Evolutionary conservation across 495 filamentous ascomycete genomes (phyloP).

Genomic region (Glonium stellatum): DNA sequence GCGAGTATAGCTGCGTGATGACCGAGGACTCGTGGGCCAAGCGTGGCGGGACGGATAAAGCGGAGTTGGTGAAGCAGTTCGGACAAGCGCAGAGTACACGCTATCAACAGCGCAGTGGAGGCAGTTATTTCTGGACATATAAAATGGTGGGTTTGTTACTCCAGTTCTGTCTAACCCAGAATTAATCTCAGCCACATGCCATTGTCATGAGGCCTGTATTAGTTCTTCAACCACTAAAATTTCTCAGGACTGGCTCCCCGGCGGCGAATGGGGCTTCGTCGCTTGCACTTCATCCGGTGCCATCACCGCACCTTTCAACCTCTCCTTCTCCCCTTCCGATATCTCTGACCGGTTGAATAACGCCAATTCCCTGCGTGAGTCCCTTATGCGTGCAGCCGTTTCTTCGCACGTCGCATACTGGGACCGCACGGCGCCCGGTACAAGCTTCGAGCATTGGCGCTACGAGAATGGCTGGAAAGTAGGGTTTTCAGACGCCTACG

Average conservation of each 20-base stretch:
- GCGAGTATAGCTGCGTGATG: conserved; percentile 51
- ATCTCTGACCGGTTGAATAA: conserved; percentile 31
- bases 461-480: conserved; percentile 48
- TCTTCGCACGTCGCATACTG: conserved; percentile 41
- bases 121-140: conserved; percentile 48
- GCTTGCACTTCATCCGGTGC: conserved; percentile 40
- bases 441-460: conserved; percentile 43
- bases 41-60: conserved; percentile 26
- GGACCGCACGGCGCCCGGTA: conserved; percentile 37
- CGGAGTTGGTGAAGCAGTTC: conserved; percentile 39
- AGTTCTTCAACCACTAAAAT: no score
- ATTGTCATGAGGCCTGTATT: no score
- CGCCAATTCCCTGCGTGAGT: conserved; percentile 30
- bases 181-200: neutral
- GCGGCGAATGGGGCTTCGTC: conserved; percentile 50
- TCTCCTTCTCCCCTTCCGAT: conserved; percentile 29
- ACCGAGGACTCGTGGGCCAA: conserved; percentile 41
- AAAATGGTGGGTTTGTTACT: conserved; percentile 37
- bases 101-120: conserved; percentile 42
- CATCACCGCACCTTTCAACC: conserved; percentile 35
- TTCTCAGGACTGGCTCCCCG: conserved; percentile 43
- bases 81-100: conserved; percentile 41
- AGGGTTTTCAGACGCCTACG: conserved; percentile 45
- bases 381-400: conserved; percentile 30
- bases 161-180: neutral